Conservation (phyloP, 306 rosid species). For the Dalbergia cultrata region DNA sequence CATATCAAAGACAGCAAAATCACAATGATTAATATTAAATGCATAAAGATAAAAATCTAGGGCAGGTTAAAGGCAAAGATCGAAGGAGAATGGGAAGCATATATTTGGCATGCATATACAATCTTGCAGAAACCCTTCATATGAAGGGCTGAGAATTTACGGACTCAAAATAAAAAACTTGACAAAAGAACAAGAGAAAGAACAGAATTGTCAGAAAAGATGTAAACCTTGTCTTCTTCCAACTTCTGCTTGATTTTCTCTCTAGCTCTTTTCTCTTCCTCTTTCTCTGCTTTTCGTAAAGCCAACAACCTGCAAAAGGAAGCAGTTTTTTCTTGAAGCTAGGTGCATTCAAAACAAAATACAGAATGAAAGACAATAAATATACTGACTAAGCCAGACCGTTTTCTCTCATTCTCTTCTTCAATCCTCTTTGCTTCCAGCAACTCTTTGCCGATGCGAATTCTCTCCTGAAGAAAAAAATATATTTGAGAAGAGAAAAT, state of each 20-base stretch:
- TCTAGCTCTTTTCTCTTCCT: slow-evolving; percentile 93
- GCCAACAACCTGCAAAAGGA: slow-evolving; percentile 73
- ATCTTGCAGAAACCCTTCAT: background rate
- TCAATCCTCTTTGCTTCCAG: slow-evolving; percentile 96
- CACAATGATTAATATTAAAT: slow-evolving; percentile 7
- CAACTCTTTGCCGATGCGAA: slow-evolving; percentile 95
- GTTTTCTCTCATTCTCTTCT: slow-evolving; percentile 93
- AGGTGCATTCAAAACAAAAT: slow-evolving; percentile 27
- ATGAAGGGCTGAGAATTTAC: slow-evolving; percentile 30
- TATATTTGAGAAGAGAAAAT: slow-evolving; percentile 17
- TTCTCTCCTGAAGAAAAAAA: slow-evolving; percentile 77
- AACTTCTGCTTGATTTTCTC: slow-evolving; percentile 92
- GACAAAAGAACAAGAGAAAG: slow-evolving; percentile 1
- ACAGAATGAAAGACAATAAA: slow-evolving; percentile 35
- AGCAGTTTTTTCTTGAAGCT: slow-evolving; percentile 42
- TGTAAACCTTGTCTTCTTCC: slow-evolving; percentile 94
- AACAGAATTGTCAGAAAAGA: slow-evolving; percentile 19
- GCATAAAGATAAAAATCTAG: background rate
- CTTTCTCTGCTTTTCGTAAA: slow-evolving; percentile 95
- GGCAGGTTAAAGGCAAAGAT: background rate
- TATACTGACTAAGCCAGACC: slow-evolving; percentile 58
- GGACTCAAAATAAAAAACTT: slow-evolving; percentile 16
- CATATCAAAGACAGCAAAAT: slow-evolving; percentile 17
- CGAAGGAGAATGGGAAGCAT: background rate
- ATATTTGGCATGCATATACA: slow-evolving; percentile 11